phyloP scores from a whole-genome alignment of 495 filamentous ascomycete genomes.

The Penicillium goetzii region DNA sequence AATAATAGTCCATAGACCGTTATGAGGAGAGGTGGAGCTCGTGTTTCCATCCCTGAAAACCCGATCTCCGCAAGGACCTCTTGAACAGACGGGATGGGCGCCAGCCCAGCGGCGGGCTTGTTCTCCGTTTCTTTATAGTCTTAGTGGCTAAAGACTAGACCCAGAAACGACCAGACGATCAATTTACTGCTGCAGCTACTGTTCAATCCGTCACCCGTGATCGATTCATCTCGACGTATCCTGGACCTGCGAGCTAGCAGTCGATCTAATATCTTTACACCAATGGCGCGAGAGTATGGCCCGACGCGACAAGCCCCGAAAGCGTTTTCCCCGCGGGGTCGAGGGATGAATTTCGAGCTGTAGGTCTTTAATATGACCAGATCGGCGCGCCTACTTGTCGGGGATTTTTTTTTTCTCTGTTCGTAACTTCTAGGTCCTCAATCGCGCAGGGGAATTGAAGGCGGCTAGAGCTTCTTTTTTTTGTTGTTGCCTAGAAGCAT shows the following conservation, averaged over 20 bases:
- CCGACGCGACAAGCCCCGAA: constrained; percentile 3
- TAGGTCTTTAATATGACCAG: not conserved
- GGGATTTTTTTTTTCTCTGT: not conserved
- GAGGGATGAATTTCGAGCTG: not conserved
- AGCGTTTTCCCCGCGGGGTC: constrained; percentile 14
- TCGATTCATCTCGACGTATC: constrained; percentile 19
- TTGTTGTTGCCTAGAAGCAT: not conserved
- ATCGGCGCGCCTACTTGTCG: not conserved
- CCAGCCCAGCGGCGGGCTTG: constrained; percentile 12
- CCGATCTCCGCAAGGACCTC: constrained; percentile 3
- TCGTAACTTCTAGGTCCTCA: not conserved
- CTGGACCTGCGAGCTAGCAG: not conserved
- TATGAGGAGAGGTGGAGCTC: not conserved
- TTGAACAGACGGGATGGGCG: not conserved
- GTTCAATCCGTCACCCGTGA: constrained; percentile 6
- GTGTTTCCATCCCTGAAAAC: not conserved
- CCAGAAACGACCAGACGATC: not conserved
- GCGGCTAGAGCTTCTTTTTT: not conserved
- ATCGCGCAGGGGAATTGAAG: not conserved
- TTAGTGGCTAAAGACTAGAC: constrained; percentile 11
- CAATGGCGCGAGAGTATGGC: not conserved
- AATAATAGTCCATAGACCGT: not conserved
- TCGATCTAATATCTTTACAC: constrained; percentile 16
- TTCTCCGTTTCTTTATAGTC: constrained; percentile 31
- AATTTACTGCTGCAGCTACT: constrained; percentile 9